A percentile compares a stretch with the other conserved stretches of the same genome.
Evolutionary conservation across 208 protist species (phyloP).

Genomic region (Trypanosoma avium): DNA sequence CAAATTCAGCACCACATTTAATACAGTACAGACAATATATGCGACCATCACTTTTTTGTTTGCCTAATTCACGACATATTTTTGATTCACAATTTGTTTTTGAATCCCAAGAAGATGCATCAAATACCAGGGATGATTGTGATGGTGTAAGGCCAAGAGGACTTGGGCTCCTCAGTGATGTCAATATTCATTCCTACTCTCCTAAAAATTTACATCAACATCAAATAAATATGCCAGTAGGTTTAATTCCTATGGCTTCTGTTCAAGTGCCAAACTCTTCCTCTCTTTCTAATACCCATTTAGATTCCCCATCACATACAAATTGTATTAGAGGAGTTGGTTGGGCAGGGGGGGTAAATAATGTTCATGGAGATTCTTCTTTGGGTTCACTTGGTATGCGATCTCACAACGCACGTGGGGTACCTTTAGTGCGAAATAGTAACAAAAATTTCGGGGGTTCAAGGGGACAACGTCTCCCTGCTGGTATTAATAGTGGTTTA

Average conservation of each 20-base stretch:
- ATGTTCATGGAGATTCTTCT: slow-evolving; percentile 1
- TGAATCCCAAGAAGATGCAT: slow-evolving; percentile 15
- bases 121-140: slow-evolving; percentile 14
- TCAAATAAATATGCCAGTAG: slow-evolving; percentile 4
- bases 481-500: not conserved
- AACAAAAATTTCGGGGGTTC: not conserved
- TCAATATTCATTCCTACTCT: slow-evolving; percentile 27
- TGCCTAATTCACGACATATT: slow-evolving; percentile 48
- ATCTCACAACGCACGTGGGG: slow-evolving; percentile 4
- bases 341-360: not conserved
- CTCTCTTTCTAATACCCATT: not conserved
- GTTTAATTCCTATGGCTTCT: not conserved
- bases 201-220: slow-evolving; percentile 18
- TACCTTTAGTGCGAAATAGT: slow-evolving; percentile 10
- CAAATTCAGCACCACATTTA: slow-evolving; percentile 13
- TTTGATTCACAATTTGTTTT: slow-evolving; percentile 71
- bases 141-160: slow-evolving; percentile 10
- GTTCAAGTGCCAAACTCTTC: too few species aligned
- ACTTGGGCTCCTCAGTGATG: slow-evolving; percentile 35
- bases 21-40: slow-evolving; percentile 47
- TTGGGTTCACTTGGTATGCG: not conserved
- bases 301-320: not conserved
- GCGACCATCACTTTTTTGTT: slow-evolving; percentile 62
- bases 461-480: not conserved
- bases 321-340: not conserved